A percentile compares a stretch with the other conserved stretches of the same genome.
These are phyloP conservation scores for Gautieria morchelliformis DNA, from an alignment of 768 basidiomycete species.

Conservation along the genomic window DNA sequence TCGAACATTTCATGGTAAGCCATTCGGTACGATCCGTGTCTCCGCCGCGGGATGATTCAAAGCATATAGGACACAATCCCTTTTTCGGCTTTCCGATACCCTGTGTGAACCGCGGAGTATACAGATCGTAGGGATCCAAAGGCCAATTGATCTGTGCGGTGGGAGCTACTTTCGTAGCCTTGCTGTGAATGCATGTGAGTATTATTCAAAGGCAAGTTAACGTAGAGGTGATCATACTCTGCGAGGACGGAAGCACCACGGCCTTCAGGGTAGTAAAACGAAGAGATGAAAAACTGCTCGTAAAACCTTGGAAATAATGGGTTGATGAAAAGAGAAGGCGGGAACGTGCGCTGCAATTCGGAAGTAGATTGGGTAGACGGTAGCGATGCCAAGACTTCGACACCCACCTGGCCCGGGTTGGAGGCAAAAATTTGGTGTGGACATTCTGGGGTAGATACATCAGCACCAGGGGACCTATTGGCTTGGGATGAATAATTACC, in stretches of 20 bases:
- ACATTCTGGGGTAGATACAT: not conserved
- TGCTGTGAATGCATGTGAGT: not conserved
- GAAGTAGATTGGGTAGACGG: not conserved
- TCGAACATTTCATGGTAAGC: conserved; percentile 73
- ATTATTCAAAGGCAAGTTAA: not conserved
- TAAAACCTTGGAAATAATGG: conserved; percentile 54
- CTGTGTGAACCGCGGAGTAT: conserved; percentile 69
- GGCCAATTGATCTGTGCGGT: conserved; percentile 40
- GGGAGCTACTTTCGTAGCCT: conserved; percentile 10
- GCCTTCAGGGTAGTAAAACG: conserved; percentile 35
- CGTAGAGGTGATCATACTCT: conserved; percentile 25
- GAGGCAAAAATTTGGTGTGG: not conserved
- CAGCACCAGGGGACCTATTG: too few species aligned
- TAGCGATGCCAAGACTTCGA: not conserved
- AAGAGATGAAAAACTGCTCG: conserved; percentile 57
- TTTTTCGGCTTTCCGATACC: conserved; percentile 60
- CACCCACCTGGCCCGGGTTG: not conserved
- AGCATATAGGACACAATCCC: conserved; percentile 71
- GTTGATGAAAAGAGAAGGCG: conserved; percentile 35
- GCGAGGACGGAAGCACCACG: conserved; percentile 9
- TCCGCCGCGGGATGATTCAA: conserved; percentile 48
- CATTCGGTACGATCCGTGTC: conserved; percentile 57
- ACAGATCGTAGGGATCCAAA: conserved; percentile 53
- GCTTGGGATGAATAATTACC: too few species aligned
- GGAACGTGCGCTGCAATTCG: conserved; percentile 34